Percentiles rank a stretch among this genome's conserved stretches.
These are phyloP conservation scores for Leucosporidium yakuticum DNA, from an alignment of 768 basidiomycete genomes.

Conservation along the genomic window DNA sequence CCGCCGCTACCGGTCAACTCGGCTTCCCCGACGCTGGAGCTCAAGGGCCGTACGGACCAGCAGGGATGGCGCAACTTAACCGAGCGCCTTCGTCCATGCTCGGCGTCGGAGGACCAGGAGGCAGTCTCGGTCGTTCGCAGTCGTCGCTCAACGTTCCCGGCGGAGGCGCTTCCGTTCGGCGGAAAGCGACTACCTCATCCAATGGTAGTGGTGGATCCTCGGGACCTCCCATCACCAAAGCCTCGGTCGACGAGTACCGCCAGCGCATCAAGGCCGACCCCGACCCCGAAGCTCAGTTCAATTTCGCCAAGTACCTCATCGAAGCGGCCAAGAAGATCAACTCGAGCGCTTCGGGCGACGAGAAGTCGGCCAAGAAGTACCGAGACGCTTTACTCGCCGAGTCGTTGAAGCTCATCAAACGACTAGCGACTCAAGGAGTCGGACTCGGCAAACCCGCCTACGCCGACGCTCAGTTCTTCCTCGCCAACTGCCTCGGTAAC, in stretches of 20 bases:
- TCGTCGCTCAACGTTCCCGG: constrained; percentile 25
- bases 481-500: constrained; percentile 94
- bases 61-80: no score
- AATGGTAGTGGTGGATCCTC: constrained; percentile 1
- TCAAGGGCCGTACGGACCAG: no score
- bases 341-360: constrained; percentile 48
- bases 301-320: constrained; percentile 97
- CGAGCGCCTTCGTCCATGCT: not conserved
- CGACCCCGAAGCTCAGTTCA: constrained; percentile 94
- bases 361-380: constrained; percentile 77
- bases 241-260: constrained; percentile 96
- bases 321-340: constrained; percentile 87
- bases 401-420: constrained; percentile 83
- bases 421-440: constrained; percentile 76
- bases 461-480: constrained; percentile 95
- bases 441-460: constrained; percentile 58
- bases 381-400: constrained; percentile 80
- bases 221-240: constrained; percentile 43
- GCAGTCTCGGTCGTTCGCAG: constrained; percentile 16
- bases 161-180: constrained; percentile 6
- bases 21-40: constrained; percentile 19
- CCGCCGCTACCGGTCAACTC: constrained; percentile 32
- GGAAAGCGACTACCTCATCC: constrained; percentile 11
- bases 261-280: constrained; percentile 95
- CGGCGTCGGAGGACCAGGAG: constrained; percentile 4